Evolutionary conservation across 768 basidiomycete species (phyloP).

Genomic region (Naematelia aurantialba): DNA sequence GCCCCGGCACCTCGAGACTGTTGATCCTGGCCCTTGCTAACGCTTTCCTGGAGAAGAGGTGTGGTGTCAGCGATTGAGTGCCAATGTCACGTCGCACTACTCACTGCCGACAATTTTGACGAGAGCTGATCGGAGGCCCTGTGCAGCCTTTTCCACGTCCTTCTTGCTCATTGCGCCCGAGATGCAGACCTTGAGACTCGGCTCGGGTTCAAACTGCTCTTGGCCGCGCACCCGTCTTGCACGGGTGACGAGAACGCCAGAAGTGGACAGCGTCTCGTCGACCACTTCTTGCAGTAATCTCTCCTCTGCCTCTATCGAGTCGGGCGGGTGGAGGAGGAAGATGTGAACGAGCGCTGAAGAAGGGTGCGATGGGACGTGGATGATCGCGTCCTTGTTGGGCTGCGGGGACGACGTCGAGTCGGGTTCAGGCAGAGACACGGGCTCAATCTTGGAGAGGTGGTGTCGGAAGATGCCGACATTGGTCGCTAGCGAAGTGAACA

Average conservation of each 20-base stretch:
- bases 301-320: conserved; percentile 62
- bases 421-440: conserved; percentile 15
- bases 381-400: conserved; percentile 53
- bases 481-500: conserved; percentile 72
- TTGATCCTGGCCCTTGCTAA: too few relatives aligned
- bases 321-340: conserved; percentile 53
- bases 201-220: conserved; percentile 74
- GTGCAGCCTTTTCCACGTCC: conserved; percentile 84
- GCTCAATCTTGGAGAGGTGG: conserved; percentile 72
- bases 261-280: conserved; percentile 70
- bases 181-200: conserved; percentile 79
- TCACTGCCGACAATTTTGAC: conserved; percentile 64
- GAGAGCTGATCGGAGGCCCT: conserved; percentile 67
- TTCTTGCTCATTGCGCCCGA: conserved; percentile 76
- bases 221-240: conserved; percentile 77
- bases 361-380: conserved; percentile 79
- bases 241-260: conserved; percentile 76
- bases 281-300: conserved; percentile 82
- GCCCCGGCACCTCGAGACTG: too few relatives aligned
- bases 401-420: not conserved
- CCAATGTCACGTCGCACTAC: conserved; percentile 14
- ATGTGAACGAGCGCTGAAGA: conserved; percentile 87
- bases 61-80: too few relatives aligned
- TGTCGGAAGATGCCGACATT: conserved; percentile 74
- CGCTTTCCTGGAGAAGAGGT: not conserved